Conservation (phyloP, 345 rosid species). For the Populus tremula region DNA sequence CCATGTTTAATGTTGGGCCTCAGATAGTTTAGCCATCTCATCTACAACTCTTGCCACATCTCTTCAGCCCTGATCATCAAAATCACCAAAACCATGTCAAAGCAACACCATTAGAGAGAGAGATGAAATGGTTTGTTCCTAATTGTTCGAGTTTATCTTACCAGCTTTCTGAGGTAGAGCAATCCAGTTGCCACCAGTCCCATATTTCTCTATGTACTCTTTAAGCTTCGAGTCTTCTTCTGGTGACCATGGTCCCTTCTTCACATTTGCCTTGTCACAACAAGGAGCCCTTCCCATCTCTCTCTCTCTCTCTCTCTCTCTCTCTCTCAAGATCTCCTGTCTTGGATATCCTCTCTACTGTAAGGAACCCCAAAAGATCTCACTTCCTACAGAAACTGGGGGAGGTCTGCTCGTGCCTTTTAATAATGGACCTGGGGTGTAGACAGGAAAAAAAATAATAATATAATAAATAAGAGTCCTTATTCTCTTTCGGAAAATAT, state of each 20-base stretch:
- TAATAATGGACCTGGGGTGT: slow-evolving; percentile 21
- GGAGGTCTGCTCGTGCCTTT: slow-evolving; percentile 12
- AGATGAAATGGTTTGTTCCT: background rate
- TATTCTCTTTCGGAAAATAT: background rate
- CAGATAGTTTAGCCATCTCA: slow-evolving; percentile 94
- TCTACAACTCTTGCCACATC: slow-evolving; percentile 98
- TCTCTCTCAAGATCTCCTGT: slow-evolving; percentile 10
- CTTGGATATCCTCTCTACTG: slow-evolving; percentile 17
- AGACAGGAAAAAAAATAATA: background rate
- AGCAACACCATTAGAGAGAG: background rate
- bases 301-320: slow-evolving; percentile 19
- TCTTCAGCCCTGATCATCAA: slow-evolving; percentile 57
- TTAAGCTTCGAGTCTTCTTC: slow-evolving; percentile 91
- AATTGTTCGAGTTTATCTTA: slow-evolving; percentile 17
- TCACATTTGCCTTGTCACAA: slow-evolving; percentile 92
- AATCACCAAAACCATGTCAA: slow-evolving; percentile 2
- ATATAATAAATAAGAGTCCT: background rate
- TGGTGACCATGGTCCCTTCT: slow-evolving; percentile 96
- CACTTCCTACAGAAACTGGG: slow-evolving; percentile 16
- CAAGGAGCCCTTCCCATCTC: slow-evolving; percentile 96
- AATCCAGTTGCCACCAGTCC: slow-evolving; percentile 95
- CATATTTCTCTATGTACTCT: slow-evolving; percentile 72
- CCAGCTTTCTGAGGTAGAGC: slow-evolving; percentile 94
- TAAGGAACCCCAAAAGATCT: slow-evolving; percentile 16
- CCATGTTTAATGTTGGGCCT: slow-evolving; percentile 96